Base-by-base conservation (phyloP, 768 basidiomycete genomes). In the Heimioporus sp. region DNA sequence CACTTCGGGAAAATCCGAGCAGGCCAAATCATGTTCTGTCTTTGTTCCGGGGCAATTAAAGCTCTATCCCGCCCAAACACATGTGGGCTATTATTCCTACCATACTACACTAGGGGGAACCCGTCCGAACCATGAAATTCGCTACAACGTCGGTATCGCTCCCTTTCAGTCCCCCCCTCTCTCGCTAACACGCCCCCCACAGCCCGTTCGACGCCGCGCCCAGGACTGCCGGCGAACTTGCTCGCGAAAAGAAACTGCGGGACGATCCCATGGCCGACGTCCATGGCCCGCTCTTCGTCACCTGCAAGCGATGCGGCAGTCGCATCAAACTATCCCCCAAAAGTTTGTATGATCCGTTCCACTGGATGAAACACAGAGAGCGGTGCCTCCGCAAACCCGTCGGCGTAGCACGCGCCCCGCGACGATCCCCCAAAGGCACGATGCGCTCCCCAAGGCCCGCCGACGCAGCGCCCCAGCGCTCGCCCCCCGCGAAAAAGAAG, bases 321-420 rank as follows among this genome's bases (percentile, higher is more conserved):
- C 68, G 71, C 13, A 86, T 88, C 67, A 85, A 85, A 64, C 78
- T 88, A 24, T 87, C 85, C 15, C 66, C 73, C 31, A 87, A 87
- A 68, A 85, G 82, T 65, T 73, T 73, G 19, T 88, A 77, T 58
- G 86, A 88, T 59, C 75, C 76, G 30, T 79, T 78, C 59, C 86
- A 88, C 65, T 88, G 86, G 86, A 64, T 70, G 41, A 83, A 79
- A 56, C 86, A 88, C 60, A 75, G 80, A 31, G 73, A 73, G 37
- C 75, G 85, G 30, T 88, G 86, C 64, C 63, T 80, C 48, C 81
- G 77, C 67, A 78, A 74, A 52, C 55, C 67, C 2, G 61, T 68
- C n/a, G 62, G 56, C 10, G 48, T 56, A 2, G 43, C 54, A 5
- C 64, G 59, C 32, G 44, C 49, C 41, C 20, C 38, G 13, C 55